Conservation (phyloP, 2,329 filamentous ascomycete species). For the Verticillium isaacii region DNA sequence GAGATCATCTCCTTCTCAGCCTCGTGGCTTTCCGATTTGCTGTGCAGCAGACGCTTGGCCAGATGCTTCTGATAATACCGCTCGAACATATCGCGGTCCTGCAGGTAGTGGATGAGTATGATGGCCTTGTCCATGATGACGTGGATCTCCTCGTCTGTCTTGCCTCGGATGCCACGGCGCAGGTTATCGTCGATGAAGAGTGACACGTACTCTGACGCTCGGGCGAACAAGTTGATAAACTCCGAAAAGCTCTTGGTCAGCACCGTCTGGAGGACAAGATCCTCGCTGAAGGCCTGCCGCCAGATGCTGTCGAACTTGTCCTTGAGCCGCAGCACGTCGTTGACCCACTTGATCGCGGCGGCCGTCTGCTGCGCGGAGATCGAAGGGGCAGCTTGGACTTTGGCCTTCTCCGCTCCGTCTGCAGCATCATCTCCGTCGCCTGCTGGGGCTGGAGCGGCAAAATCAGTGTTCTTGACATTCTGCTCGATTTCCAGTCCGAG, state of each 20-base stretch:
- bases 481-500: conserved; percentile 82
- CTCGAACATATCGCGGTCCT: conserved; percentile 92
- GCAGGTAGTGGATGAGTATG: conserved; percentile 77
- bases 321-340: conserved; percentile 81
- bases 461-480: conserved; percentile 50
- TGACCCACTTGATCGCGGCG: conserved; percentile 91
- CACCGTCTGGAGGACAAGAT: conserved; percentile 74
- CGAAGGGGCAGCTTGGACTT: conserved; percentile 34
- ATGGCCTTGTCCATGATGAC: conserved; percentile 83
- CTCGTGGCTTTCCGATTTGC: conserved; percentile 84
- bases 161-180: conserved; percentile 88
- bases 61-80: conserved; percentile 98
- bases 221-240: conserved; percentile 86
- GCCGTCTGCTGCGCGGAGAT: conserved; percentile 73
- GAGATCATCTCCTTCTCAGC: conserved; percentile 94
- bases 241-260: conserved; percentile 84
- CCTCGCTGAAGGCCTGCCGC: conserved; percentile 65
- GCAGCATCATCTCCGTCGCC: conserved; percentile 38
- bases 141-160: conserved; percentile 85
- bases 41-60: conserved; percentile 78
- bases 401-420: conserved; percentile 42
- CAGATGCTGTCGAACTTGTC: conserved; percentile 84
- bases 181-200: conserved; percentile 96
- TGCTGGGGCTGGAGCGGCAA: conserved; percentile 33
- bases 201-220: conserved; percentile 88